Evolutionary conservation across 1,284 basidiomycete species (phyloP), one percentile per base, ranked within the genome.

Genomic region (Pseudozyma thailandica): DNA sequence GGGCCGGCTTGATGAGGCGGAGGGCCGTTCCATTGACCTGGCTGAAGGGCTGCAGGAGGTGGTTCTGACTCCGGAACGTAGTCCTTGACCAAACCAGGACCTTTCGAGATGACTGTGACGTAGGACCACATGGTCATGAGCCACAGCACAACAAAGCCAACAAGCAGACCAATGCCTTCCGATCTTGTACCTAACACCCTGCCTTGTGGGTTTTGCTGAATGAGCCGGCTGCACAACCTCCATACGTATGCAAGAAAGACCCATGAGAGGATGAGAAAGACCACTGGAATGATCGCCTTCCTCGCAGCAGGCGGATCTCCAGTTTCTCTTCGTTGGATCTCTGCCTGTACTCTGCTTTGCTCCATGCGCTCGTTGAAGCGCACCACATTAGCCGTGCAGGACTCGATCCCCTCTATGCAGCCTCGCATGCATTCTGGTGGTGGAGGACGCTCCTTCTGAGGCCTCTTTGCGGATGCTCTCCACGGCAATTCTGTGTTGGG

Each of bases 41-140:
- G 26, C 18, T 43, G 43, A 1, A 16, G 21, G 0, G 47, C 12
- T 1, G 44, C 47, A 1, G 27, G 8, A 26, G 63, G 57, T 23
- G 66, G 66, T 23, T 60, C 53, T 0, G 61, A 54, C 50, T 71
- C 62, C 0, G 54, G 21, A 1, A 80, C 60, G 31, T 69, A 70
- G 49, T 82, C 79, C 12, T 62, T 69, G 25, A 79, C 78, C 43
- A 72, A 46, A 4, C 81, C 81, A 3, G 81, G 81, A 10, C 54
- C 57, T 2, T 74, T 68, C 10, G 55, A n/a, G 39, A 81, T 52
- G 20, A 79, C 72, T 6, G 45, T 61, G 2, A 77, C 44, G 35
- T 77, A 82, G 5, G 75, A 73, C 80, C 80, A 81, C 1, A 77
- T 49, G 2, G 77, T 50, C 65, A 79, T 66, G 6, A 74, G 45